Percentiles rank a stretch among this genome's conserved stretches.
Evolutionary conservation across 129 eudicot genomes (phyloP).

Genomic region (Gnaphalium uliginosum): DNA sequence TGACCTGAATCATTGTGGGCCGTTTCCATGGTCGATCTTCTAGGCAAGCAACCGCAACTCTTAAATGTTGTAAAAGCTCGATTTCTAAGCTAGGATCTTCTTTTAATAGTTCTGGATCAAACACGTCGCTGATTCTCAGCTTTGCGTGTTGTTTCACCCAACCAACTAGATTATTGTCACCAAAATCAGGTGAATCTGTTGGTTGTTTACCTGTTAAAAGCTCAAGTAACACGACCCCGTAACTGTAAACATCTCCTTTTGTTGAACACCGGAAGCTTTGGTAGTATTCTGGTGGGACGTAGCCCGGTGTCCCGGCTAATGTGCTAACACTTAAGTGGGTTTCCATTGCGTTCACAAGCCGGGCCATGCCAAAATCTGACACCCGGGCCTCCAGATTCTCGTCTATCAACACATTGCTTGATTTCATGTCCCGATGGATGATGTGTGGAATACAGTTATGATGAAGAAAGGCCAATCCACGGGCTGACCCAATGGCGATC

Average conservation of each 20-base stretch:
- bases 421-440: constrained; percentile 95
- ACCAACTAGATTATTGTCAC: constrained; percentile 92
- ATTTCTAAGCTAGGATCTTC: constrained; percentile 69
- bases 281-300: constrained; percentile 97
- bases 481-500: constrained; percentile 89
- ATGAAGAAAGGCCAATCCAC: constrained; percentile 88
- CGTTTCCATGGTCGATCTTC: constrained; percentile 85
- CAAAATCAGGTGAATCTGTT: constrained; percentile 87
- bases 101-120: constrained; percentile 61
- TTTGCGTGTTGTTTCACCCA: constrained; percentile 83
- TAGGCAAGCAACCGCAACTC: constrained; percentile 80
- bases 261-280: constrained; percentile 89
- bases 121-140: constrained; percentile 54
- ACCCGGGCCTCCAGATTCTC: constrained; percentile 84
- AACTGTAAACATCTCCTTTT: constrained; percentile 94
- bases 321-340: constrained; percentile 98
- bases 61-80: constrained; percentile 79
- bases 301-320: constrained; percentile 93
- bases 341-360: constrained; percentile 87
- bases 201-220: constrained; percentile 86
- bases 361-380: constrained; percentile 97
- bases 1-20: constrained; percentile 97
- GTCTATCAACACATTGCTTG: constrained; percentile 85
- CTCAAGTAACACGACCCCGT: constrained; percentile 90
- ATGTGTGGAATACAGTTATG: constrained; percentile 93